Evolutionary conservation across 345 rosid species (phyloP), one percentile per base, ranked within the genome.

Genomic region (Lumnitzera littorea): DNA sequence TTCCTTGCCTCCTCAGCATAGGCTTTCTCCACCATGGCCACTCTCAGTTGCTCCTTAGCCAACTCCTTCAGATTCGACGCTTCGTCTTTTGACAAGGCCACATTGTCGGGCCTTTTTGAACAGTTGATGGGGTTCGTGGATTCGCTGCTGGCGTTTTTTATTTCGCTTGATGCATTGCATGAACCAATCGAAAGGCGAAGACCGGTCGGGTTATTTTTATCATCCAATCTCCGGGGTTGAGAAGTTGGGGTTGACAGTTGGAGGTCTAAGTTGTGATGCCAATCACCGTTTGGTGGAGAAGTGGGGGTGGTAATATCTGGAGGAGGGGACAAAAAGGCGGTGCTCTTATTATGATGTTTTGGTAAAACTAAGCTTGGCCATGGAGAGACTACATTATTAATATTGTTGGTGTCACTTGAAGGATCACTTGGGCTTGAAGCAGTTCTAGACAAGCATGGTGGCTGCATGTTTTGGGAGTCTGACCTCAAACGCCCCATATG

Each of bases 131-230:
- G 31, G 31, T 27, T 27, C 1, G 74, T 1, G 24, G 63, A 29
- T 61, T 70, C 62, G 51, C 0, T 4, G 51, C 60, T 41, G 24
- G 72, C 50, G 67, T 60, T 60, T 54, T 56, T 67, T 31, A 72
- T 43, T 47, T 78, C 80, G 25, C 58, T 56, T 36, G 62, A 27
- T 27, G 63, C 64, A 64, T 81, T 74, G 12, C 83, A 63, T 4
- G 89, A 77, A 15, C 84, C 87, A 15, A 85, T 81, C 11, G 89
- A 83, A 58, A 88, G 91, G 68, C 82, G 83, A 54, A 88, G 61
- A 27, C 77, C 84, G 31, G 87, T 78, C 12, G 78, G 69, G 60
- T 76, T 78, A 48, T 67, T 67, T 27, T 75, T 74, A 15, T 80
- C 82, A 36, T 36, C 43, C 43, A 36, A 36, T 51, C 50, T 57